Evolutionary conservation across 2,329 filamentous ascomycete genomes (phyloP).

Genomic region (Septoria petroselini): DNA sequence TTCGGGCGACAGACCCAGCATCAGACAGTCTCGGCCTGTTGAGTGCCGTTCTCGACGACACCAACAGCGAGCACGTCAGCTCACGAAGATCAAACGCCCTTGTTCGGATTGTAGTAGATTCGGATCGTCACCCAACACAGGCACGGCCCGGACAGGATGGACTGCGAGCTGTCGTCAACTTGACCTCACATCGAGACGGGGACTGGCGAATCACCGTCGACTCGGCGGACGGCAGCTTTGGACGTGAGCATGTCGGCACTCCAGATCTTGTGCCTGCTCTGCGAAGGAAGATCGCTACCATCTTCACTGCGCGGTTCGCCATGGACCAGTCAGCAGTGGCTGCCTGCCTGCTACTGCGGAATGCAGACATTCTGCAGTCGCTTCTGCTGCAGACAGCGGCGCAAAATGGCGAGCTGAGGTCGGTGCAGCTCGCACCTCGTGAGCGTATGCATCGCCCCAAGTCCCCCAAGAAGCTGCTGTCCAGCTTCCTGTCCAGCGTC

Average conservation of each 20-base stretch:
- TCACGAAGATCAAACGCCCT: slow-evolving; percentile 65
- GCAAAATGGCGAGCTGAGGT: slow-evolving; percentile 23
- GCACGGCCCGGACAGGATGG: slow-evolving; percentile 49
- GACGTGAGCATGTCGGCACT: slow-evolving; percentile 68
- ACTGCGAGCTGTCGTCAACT: slow-evolving; percentile 67
- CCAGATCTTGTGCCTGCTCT: slow-evolving; percentile 62
- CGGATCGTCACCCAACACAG: slow-evolving; percentile 34
- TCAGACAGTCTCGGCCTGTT: slow-evolving; percentile 55
- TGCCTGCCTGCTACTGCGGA: slow-evolving; percentile 69
- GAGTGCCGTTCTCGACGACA: slow-evolving; percentile 70
- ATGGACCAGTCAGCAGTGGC: slow-evolving; percentile 63
- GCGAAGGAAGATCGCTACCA: slow-evolving; percentile 28
- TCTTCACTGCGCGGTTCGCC: slow-evolving; percentile 58
- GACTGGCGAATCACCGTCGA: slow-evolving; percentile 56
- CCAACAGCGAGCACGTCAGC: slow-evolving; percentile 58
- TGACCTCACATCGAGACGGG: slow-evolving; percentile 55
- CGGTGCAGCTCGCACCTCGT: slow-evolving; percentile 17
- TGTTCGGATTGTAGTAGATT: slow-evolving; percentile 70
- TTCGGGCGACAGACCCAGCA: slow-evolving; percentile 65
- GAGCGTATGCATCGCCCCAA: slow-evolving; percentile 66
- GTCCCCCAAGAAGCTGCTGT: slow-evolving; percentile 89
- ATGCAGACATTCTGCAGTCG: slow-evolving; percentile 71
- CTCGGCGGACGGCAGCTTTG: slow-evolving; percentile 68
- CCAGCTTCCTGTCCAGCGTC: slow-evolving; percentile 67
- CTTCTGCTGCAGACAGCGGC: slow-evolving; percentile 45